A percentile compares a stretch with the other conserved stretches of the same genome.
phyloP scores from a whole-genome alignment of 768 basidiomycete species.

The Podaxis pistillaris region DNA sequence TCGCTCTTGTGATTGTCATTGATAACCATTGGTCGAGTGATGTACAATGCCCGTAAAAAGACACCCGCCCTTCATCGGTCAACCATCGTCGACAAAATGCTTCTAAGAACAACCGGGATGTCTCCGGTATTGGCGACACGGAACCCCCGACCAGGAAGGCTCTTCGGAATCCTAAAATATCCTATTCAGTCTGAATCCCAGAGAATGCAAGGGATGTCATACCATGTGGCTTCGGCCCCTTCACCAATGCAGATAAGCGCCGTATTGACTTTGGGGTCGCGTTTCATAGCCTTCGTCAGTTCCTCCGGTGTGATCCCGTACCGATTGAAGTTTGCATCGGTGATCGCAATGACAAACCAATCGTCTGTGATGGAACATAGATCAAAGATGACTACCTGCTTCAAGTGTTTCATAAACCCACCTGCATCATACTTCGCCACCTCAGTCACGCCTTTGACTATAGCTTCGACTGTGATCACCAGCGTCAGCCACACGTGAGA shows the following conservation, averaged over 20 bases:
- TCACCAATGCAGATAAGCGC: conserved; percentile 70
- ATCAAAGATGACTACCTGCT: not conserved
- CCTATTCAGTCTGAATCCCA: not conserved
- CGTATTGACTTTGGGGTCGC: conserved; percentile 62
- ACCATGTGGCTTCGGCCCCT: conserved; percentile 65
- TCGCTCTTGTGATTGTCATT: too few relatives aligned
- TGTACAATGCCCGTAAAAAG: not conserved
- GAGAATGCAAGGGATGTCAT: conserved; percentile 14
- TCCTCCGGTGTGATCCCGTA: conserved; percentile 63
- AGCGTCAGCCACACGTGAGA: conserved; percentile 6
- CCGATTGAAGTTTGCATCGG: conserved; percentile 66
- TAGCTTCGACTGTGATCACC: conserved; percentile 51
- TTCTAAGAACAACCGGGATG: conserved; percentile 61
- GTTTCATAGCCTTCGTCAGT: conserved; percentile 54
- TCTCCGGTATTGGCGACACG: conserved; percentile 60
- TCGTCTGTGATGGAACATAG: conserved; percentile 41
- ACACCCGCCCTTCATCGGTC: conserved; percentile 27
- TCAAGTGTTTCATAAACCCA: conserved; percentile 16
- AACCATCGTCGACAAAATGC: conserved; percentile 58
- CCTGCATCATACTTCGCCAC: conserved; percentile 63
- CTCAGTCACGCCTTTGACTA: conserved; percentile 59
- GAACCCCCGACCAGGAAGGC: conserved; percentile 60
- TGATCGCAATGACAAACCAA: conserved; percentile 71
- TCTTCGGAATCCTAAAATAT: conserved; percentile 52
- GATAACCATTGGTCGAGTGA: too few relatives aligned